Conservation (phyloP, 2,329 filamentous ascomycete genomes). For the Pestalotiopsis sp. region DNA sequence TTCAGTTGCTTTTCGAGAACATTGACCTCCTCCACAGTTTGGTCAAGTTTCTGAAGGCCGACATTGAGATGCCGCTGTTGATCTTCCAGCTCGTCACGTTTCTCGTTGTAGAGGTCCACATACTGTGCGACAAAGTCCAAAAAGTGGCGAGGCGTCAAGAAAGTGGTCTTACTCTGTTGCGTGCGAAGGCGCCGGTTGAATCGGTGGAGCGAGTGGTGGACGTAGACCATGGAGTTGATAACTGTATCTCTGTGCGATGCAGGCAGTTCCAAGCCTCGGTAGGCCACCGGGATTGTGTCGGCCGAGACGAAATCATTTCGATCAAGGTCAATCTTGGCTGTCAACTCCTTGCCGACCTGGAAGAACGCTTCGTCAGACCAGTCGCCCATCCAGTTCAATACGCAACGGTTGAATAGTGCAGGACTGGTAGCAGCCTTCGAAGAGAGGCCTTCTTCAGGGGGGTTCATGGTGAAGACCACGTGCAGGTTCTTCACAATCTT, state of each 20-base stretch:
- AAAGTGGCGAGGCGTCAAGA: conserved; percentile 94
- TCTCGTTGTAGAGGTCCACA: conserved; percentile 95
- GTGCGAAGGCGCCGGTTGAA: conserved; percentile 88
- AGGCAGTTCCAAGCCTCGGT: conserved; percentile 79
- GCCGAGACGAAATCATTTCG: conserved; percentile 81
- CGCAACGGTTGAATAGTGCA: conserved; percentile 97
- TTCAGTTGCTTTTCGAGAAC: conserved; percentile 88
- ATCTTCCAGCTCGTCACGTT: conserved; percentile 96
- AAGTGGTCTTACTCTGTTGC: conserved; percentile 90
- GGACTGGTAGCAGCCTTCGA: conserved; percentile 98
- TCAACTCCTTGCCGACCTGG: conserved; percentile 95
- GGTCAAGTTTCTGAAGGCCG: conserved; percentile 92
- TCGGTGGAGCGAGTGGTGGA: conserved; percentile 88
- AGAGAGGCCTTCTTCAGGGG: conserved; percentile 88
- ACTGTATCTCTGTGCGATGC: conserved; percentile 89
- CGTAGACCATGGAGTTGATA: conserved; percentile 98
- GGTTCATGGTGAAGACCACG: conserved; percentile 99
- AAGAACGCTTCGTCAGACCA: conserved; percentile 99
- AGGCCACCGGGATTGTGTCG: conserved; percentile 90
- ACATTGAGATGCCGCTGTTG: conserved; percentile 98
- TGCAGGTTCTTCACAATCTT: conserved; percentile 99
- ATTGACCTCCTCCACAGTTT: conserved; percentile 95
- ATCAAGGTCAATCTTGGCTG: conserved; percentile 93
- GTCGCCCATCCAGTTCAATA: conserved; percentile 99
- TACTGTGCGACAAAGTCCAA: conserved; percentile 98